Conservation (phyloP, 2,329 filamentous ascomycete species). For the Pyrenophora seminiperda region DNA sequence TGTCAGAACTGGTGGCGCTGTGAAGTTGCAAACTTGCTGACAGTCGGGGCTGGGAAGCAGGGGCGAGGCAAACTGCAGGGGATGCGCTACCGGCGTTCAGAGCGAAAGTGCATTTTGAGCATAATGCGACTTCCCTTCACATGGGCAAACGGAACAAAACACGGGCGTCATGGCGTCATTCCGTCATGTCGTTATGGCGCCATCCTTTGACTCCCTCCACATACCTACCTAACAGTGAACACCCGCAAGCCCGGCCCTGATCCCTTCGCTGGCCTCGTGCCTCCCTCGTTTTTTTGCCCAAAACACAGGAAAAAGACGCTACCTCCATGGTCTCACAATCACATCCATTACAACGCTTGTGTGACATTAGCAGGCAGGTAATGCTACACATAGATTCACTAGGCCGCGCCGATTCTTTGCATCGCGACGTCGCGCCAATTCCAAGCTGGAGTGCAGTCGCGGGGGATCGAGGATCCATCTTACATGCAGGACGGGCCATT, state of each 20-base stretch:
- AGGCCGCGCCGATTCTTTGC: conserved; percentile 2
- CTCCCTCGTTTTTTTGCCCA: neutral
- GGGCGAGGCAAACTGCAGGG: conserved; percentile 40
- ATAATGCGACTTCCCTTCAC: conserved; percentile 6
- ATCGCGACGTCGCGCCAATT: neutral
- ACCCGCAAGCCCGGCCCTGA: neutral
- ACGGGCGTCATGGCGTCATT: neutral
- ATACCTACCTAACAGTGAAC: too few species aligned
- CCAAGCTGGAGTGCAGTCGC: neutral
- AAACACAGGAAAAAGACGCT: neutral
- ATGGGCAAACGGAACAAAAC: neutral
- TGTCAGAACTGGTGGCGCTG: too few species aligned
- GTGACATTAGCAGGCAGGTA: neutral
- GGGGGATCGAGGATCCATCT: neutral
- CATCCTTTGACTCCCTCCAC: too few species aligned
- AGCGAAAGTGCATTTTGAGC: neutral
- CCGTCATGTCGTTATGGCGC: too few species aligned
- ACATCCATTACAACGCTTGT: neutral
- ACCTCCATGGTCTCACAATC: conserved; percentile 1
- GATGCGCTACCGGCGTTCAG: neutral
- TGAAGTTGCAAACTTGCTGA: neutral
- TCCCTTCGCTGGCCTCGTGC: neutral
- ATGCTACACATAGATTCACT: neutral
- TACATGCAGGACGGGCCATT: conserved; percentile 1
- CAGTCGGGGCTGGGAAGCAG: conserved; percentile 27